phyloP scores from a whole-genome alignment of 345 rosid species.

The Rhizophora apiculata region DNA sequence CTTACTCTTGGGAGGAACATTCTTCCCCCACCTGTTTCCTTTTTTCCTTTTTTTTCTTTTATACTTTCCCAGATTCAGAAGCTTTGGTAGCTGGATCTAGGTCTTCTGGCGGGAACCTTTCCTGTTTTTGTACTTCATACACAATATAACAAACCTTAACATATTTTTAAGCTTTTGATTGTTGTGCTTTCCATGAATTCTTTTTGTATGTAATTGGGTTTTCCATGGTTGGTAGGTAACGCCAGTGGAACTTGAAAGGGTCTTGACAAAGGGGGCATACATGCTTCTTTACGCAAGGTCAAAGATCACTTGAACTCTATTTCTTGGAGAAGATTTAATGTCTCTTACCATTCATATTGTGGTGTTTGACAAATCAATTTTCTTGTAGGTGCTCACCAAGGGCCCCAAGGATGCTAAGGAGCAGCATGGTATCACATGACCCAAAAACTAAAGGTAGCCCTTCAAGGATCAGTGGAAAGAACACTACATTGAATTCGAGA shows the following conservation, averaged over 20 bases:
- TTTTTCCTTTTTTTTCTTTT: too few relatives aligned
- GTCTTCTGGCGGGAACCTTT: too few relatives aligned
- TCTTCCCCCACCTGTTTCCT: too few relatives aligned
- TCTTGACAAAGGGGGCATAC: constrained; percentile 69
- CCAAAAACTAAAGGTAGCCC: constrained; percentile 29
- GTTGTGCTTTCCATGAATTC: not conserved
- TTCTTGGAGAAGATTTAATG: not conserved
- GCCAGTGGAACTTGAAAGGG: constrained; percentile 59
- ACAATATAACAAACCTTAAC: too few relatives aligned
- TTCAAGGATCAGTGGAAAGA: constrained; percentile 23
- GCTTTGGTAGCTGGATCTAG: too few relatives aligned
- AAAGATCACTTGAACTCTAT: constrained; percentile 8
- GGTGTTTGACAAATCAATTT: constrained; percentile 20
- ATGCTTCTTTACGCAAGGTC: constrained; percentile 94
- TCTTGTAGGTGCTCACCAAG: constrained; percentile 64
- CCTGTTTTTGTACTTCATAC: not conserved
- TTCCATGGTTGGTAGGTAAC: constrained; percentile 56
- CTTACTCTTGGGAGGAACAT: too few relatives aligned
- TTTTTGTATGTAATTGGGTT: constrained; percentile 2
- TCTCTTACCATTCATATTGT: not conserved
- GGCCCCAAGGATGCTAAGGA: constrained; percentile 58
- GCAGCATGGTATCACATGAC: constrained; percentile 26
- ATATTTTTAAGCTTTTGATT: not conserved
- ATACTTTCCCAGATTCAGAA: too few relatives aligned
- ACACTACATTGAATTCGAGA: constrained; percentile 25